A percentile compares a stretch with the other conserved stretches of the same genome.
phyloP scores from a whole-genome alignment of 352 stramenopile species.

The Blastocystis sp. region DNA sequence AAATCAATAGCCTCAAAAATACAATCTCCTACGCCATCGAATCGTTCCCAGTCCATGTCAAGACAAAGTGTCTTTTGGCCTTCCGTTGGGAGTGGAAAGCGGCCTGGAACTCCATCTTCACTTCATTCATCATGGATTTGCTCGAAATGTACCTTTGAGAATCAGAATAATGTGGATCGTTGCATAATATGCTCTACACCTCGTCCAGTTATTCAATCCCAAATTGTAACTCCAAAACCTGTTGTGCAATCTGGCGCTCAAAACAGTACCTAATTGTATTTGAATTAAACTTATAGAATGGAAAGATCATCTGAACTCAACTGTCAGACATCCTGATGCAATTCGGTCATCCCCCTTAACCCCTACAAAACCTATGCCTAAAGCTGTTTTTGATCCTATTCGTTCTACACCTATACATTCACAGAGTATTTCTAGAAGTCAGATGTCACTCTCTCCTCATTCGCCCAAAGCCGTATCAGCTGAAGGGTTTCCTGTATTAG shows the following conservation, averaged over 20 bases:
- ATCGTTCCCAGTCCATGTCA: neutral
- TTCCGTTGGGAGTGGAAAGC: neutral
- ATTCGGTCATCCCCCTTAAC: neutral
- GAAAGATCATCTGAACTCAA: neutral
- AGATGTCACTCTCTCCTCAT: neutral
- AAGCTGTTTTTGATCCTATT: neutral
- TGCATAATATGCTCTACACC: slow-evolving; percentile 33
- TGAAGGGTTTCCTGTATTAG: slow-evolving; percentile 28
- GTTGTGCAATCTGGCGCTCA: neutral
- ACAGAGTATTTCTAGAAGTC: neutral
- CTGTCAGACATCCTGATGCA: neutral
- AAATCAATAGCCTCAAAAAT: neutral
- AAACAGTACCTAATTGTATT: neutral
- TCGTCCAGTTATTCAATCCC: neutral
- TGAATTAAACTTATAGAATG: neutral
- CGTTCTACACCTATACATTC: neutral
- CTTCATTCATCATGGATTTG: neutral
- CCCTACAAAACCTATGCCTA: neutral
- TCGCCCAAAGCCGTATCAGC: neutral
- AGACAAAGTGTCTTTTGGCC: neutral
- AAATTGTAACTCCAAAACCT: neutral
- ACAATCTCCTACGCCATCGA: neutral
- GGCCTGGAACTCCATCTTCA: too few species aligned
- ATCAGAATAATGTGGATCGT: neutral
- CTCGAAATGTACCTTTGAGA: neutral